phyloP scores from a whole-genome alignment of 2,329 filamentous ascomycete species.

The Epichloe elymi region DNA sequence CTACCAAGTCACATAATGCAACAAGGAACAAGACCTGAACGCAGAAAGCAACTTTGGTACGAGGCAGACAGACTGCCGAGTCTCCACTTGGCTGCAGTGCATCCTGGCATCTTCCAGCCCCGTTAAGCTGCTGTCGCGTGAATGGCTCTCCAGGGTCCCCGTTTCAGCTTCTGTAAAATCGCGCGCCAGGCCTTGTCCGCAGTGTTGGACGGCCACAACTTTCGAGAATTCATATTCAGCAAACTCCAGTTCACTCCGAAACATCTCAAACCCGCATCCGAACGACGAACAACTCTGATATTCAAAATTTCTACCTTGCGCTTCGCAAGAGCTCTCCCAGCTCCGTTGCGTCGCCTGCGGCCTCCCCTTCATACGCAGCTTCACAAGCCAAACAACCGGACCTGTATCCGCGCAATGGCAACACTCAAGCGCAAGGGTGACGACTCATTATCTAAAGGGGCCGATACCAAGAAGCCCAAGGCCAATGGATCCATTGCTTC shows the following conservation, averaged over 20 bases:
- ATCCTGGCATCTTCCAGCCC: too few species aligned
- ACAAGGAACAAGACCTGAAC: background rate
- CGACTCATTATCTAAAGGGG: constrained; percentile 26
- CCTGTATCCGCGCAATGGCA: constrained; percentile 27
- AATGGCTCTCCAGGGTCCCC: background rate
- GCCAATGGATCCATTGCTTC: constrained; percentile 70
- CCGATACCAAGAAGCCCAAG: constrained; percentile 57
- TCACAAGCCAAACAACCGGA: background rate
- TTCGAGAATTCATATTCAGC: background rate
- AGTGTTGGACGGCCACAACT: too few species aligned
- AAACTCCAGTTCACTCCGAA: background rate
- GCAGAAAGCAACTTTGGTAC: background rate
- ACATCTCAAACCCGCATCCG: background rate
- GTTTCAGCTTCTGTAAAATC: background rate
- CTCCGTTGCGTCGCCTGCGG: background rate
- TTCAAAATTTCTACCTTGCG: background rate
- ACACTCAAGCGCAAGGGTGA: constrained; percentile 53
- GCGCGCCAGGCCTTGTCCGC: background rate
- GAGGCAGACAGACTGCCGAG: too few species aligned
- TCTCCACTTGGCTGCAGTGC: too few species aligned
- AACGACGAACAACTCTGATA: background rate
- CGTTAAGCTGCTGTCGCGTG: background rate
- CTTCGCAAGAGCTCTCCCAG: background rate
- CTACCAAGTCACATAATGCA: too few species aligned
- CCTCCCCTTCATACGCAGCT: background rate